Percentiles rank a stretch among this genome's conserved stretches.
These are phyloP conservation scores for Tetrahymena borealis DNA, from an alignment of 73 alveolate genomes.

Conservation along the genomic window DNA sequence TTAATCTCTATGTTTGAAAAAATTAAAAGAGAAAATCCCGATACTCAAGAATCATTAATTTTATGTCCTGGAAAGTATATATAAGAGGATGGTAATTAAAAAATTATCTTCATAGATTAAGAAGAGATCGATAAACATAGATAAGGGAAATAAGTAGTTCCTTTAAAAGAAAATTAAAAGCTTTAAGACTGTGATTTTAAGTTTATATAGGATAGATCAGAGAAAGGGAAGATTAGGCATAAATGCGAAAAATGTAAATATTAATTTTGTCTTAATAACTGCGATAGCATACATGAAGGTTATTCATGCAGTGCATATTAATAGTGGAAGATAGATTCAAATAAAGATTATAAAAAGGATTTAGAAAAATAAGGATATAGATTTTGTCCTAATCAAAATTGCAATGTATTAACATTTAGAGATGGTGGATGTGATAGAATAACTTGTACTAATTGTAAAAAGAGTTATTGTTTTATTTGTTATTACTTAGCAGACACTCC, in stretches of 20 bases:
- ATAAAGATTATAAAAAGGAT: not conserved
- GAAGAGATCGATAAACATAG: not conserved
- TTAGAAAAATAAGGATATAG: not conserved
- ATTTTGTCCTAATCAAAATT: not conserved
- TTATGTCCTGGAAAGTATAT: not conserved
- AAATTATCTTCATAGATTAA: not conserved
- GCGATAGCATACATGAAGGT: not conserved
- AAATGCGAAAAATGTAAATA: not conserved
- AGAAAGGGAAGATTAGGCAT: not conserved
- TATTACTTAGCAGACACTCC: not conserved
- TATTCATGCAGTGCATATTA: not conserved
- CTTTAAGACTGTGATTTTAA: not conserved
- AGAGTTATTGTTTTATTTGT: not conserved
- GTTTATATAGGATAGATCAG: not conserved
- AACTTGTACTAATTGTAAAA: not conserved
- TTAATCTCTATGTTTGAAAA: not conserved
- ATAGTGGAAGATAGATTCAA: not conserved
- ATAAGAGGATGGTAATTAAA: not conserved
- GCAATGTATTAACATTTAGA: not conserved
- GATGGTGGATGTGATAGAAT: not conserved
- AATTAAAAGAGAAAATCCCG: not conserved
- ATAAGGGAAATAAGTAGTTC: not conserved
- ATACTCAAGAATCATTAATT: not conserved
- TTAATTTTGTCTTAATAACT: not conserved
- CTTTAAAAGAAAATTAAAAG: not conserved